phyloP scores from a whole-genome alignment of 2,329 filamentous ascomycete genomes.

The Cladosporium sp. region DNA sequence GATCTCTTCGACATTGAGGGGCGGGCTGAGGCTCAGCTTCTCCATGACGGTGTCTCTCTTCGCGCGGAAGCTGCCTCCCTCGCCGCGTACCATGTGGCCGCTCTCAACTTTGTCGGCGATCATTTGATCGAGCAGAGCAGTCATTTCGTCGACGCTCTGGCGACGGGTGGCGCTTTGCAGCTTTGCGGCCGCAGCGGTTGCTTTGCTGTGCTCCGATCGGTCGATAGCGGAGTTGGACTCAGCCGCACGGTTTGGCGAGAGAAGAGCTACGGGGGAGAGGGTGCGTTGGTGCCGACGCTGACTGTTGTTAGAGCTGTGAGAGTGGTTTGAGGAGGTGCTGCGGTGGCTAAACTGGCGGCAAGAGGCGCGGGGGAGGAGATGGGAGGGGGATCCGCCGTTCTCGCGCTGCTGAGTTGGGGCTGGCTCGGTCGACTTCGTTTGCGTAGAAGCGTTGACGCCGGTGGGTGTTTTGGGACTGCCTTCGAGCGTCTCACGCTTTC shows the following conservation, averaged over 20 bases:
- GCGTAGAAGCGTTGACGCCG: slow-evolving; percentile 11
- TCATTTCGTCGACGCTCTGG: slow-evolving; percentile 86
- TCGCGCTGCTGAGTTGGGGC: neutral
- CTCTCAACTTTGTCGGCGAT: slow-evolving; percentile 81
- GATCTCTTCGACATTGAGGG: neutral
- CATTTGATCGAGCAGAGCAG: slow-evolving; percentile 91
- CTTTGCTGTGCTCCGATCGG: slow-evolving; percentile 5
- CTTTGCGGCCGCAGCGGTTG: slow-evolving; percentile 6
- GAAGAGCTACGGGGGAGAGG: slow-evolving; percentile 28
- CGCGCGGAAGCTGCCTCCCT: slow-evolving; percentile 60
- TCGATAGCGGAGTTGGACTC: neutral
- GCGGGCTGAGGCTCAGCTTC: slow-evolving; percentile 6
- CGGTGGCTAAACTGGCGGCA: slow-evolving; percentile 18
- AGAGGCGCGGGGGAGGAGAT: neutral
- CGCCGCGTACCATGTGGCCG: slow-evolving; percentile 65
- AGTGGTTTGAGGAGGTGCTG: slow-evolving; percentile 22
- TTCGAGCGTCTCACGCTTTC: slow-evolving; percentile 68
- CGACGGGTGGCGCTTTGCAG: slow-evolving; percentile 17
- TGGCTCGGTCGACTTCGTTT: slow-evolving; percentile 12
- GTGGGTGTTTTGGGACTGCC: slow-evolving; percentile 13
- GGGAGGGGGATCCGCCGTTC: neutral
- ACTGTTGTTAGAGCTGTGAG: slow-evolving; percentile 22
- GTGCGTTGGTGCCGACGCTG: slow-evolving; percentile 28
- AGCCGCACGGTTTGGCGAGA: slow-evolving; percentile 14
- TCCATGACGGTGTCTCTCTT: slow-evolving; percentile 30